Evolutionary conservation across 2,329 filamentous ascomycete species (phyloP).

Genomic region (Pseudopyrenochaeta lycopersici): DNA sequence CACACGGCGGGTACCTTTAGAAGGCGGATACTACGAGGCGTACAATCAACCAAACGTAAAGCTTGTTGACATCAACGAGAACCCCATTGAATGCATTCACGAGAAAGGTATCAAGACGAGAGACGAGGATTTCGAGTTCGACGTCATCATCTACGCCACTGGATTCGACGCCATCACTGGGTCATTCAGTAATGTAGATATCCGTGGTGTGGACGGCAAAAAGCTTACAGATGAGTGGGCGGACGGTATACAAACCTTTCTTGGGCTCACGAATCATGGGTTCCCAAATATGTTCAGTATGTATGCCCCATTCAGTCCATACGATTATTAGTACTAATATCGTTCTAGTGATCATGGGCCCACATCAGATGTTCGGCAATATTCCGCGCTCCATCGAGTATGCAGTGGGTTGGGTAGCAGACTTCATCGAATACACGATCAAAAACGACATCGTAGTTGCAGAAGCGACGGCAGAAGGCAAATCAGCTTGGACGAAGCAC

Average conservation of each 20-base stretch:
- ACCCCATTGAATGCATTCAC: slow-evolving; percentile 47
- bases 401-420: slow-evolving; percentile 52
- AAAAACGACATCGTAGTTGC: slow-evolving; percentile 46
- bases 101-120: slow-evolving; percentile 50
- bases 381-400: slow-evolving; percentile 55
- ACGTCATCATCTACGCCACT: slow-evolving; percentile 52
- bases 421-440: slow-evolving; percentile 46
- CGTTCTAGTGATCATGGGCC: slow-evolving; percentile 52
- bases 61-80: slow-evolving; percentile 49
- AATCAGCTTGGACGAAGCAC: slow-evolving; percentile 59
- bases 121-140: slow-evolving; percentile 48
- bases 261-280: slow-evolving; percentile 34
- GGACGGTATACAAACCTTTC: slow-evolving; percentile 33
- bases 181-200: slow-evolving; percentile 26
- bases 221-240: slow-evolving; percentile 25
- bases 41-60: slow-evolving; percentile 50
- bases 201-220: slow-evolving; percentile 20
- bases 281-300: slow-evolving; percentile 45
- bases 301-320: too few species aligned
- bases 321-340: not conserved
- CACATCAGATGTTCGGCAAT: slow-evolving; percentile 57
- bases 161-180: slow-evolving; percentile 55
- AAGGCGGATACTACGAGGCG: slow-evolving; percentile 54
- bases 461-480: slow-evolving; percentile 53
- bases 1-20: slow-evolving; percentile 52